Evolutionary conservation across 2,329 filamentous ascomycete species (phyloP), one percentile per base, ranked within the genome.

Genomic region (Xylaria sp.): DNA sequence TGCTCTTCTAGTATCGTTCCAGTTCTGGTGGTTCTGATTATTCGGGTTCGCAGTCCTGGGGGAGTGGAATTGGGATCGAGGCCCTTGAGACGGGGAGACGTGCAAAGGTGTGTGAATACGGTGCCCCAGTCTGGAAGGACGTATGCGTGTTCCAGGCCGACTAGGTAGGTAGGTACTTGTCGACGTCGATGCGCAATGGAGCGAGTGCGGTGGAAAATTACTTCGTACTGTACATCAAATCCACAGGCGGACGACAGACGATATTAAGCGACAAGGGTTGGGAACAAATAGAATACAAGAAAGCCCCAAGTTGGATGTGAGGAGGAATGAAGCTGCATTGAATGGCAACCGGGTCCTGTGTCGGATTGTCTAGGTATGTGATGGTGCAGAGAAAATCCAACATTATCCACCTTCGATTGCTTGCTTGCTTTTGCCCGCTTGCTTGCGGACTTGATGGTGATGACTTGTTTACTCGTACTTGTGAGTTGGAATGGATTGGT

Each of bases 321-420:
- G 52, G 23, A 19, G 49, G 46, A 51, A 58, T 37, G 18, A 52
- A 48, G 46, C 57, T 39, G 59, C 59, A 52, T 54, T 46, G 55
- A 56, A 63, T 57, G 54, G 61, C 10, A 35, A 50, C 52, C 30
- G 35, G 55, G 44, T 52, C 42, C 57, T 30, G 62, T 57, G 60
- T 62, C 57, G 34, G 48, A 35, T 58, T 47, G 59, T 57, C 42
- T 46, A 16, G 16, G 16, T 16, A 46, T n/a, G 57, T 56, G 54
- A 63, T 19, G 49, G 57, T 46, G 44, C 59, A 58, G 19, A 58
- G 34, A 16, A 30, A 30, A 5, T 30, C 51, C 42, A 62, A 57
- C 59, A 61, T 63, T 54, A 54, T 52, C 42, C 35, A 37, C 9
- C 47, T 16, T 49, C 23, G 47, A 9, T 50, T 50, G 8, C 48